Percentiles rank a stretch among this genome's conserved stretches.
phyloP scores from a whole-genome alignment of 2,329 filamentous ascomycete genomes.

The Cercospora sesami region DNA sequence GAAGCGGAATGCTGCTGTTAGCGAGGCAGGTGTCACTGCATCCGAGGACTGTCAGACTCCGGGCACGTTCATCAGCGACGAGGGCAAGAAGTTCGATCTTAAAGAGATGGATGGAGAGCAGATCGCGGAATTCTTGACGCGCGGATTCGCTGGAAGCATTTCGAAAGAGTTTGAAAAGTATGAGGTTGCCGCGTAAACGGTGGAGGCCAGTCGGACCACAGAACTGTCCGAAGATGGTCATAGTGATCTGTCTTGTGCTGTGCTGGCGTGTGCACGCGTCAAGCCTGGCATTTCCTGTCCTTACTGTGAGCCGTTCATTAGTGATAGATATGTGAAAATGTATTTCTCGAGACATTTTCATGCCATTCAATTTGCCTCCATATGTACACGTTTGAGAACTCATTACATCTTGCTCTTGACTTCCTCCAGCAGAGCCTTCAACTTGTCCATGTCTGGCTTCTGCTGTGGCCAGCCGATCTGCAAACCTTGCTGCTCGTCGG shows the following conservation, averaged over 20 bases:
- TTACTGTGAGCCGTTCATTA: background rate
- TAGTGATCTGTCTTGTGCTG: background rate
- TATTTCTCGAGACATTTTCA: background rate
- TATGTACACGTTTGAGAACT: background rate
- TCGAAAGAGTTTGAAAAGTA: background rate
- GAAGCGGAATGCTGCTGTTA: background rate
- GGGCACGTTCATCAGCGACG: background rate
- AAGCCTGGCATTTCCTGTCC: background rate
- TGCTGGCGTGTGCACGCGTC: background rate
- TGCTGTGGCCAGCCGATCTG: constrained; percentile 77
- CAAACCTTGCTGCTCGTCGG: constrained; percentile 77
- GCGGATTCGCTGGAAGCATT: background rate
- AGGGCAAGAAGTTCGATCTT: background rate
- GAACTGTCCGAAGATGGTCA: background rate
- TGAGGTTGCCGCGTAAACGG: background rate
- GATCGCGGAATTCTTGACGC: background rate
- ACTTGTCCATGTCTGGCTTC: constrained; percentile 73
- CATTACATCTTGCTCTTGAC: constrained; percentile 82
- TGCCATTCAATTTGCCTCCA: background rate
- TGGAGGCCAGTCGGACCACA: background rate
- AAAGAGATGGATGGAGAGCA: background rate
- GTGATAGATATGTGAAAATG: background rate
- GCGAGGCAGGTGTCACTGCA: background rate
- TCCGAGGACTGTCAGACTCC: background rate
- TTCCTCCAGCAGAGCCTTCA: constrained; percentile 78